These are phyloP conservation scores for Yamadazyma triangularis DNA, from an alignment of 1,139 yeast species.

Conservation along the genomic window DNA sequence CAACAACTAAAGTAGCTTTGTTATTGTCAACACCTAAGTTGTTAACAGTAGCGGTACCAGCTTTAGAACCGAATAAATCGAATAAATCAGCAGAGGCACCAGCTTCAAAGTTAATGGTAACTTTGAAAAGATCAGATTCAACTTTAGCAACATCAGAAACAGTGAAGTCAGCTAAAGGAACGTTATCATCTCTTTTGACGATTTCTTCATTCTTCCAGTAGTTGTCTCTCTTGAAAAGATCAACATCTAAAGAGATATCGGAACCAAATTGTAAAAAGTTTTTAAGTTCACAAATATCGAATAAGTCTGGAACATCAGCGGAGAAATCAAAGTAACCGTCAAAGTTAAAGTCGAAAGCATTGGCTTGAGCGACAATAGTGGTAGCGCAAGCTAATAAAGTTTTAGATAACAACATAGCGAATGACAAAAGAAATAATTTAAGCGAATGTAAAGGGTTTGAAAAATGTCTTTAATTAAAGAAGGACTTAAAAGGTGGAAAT, in stretches of 20 bases:
- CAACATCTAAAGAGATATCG: slow-evolving; percentile 7
- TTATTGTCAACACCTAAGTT: slow-evolving; percentile 14
- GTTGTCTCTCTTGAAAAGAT: slow-evolving; percentile 10
- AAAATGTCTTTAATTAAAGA: no score
- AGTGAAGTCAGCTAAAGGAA: slow-evolving; percentile 26
- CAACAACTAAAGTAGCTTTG: slow-evolving; percentile 12
- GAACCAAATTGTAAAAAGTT: slow-evolving; percentile 10
- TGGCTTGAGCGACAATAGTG: slow-evolving; percentile 8
- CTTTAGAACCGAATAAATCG: slow-evolving; percentile 17
- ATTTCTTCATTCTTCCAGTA: slow-evolving; percentile 1
- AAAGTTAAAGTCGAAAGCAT: slow-evolving; percentile 8
- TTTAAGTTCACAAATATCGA: slow-evolving; percentile 7
- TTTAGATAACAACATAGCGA: slow-evolving; percentile 13
- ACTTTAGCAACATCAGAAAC: slow-evolving; percentile 23
- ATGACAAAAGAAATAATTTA: slow-evolving; percentile 4
- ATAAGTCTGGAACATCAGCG: slow-evolving; percentile 6
- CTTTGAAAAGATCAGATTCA: slow-evolving; percentile 23
- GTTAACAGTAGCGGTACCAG: slow-evolving; percentile 16
- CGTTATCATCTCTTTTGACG: slow-evolving; percentile 11
- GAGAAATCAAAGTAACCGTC: slow-evolving; percentile 11
- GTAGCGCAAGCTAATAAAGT: slow-evolving; percentile 11
- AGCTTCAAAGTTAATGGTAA: slow-evolving; percentile 21
- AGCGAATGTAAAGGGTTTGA: slow-evolving; percentile 1
- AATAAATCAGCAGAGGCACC: slow-evolving; percentile 19
- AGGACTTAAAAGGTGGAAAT: no score